Conservation (phyloP, 176 grass and related monocot species). For the Canna indica region DNA sequence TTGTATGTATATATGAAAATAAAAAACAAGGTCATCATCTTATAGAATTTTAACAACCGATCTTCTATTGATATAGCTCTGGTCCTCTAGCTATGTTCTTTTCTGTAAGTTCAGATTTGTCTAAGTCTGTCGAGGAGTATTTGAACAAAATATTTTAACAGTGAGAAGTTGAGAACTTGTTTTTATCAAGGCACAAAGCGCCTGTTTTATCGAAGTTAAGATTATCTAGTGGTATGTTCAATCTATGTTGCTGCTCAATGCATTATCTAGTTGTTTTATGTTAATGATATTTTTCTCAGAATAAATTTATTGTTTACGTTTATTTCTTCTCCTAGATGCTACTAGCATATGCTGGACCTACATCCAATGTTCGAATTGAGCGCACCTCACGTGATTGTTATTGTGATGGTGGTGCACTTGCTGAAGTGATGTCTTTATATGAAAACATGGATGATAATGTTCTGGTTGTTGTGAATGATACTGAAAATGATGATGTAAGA, state of each 20-base stretch:
- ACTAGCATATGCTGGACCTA: constrained; percentile 51
- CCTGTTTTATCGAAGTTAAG: too few relatives aligned
- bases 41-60: neutral
- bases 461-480: constrained; percentile 23
- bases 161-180: too few relatives aligned
- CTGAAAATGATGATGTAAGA: constrained; percentile 24
- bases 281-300: neutral
- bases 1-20: too few relatives aligned
- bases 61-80: neutral
- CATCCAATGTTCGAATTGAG: constrained; percentile 67
- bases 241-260: neutral
- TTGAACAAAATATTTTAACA: neutral
- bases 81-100: neutral
- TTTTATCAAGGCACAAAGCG: too few relatives aligned
- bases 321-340: constrained; percentile 40
- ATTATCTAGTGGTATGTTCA: neutral
- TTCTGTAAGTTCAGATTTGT: neutral
- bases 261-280: neutral
- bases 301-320: neutral
- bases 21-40: too few relatives aligned
- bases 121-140: neutral
- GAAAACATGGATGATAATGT: constrained; percentile 34
- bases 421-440: constrained; percentile 65
- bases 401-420: constrained; percentile 56
- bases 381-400: constrained; percentile 37